These are phyloP conservation scores for Alternaria panax DNA, from an alignment of 2,329 filamentous ascomycete genomes.

Conservation along the genomic window DNA sequence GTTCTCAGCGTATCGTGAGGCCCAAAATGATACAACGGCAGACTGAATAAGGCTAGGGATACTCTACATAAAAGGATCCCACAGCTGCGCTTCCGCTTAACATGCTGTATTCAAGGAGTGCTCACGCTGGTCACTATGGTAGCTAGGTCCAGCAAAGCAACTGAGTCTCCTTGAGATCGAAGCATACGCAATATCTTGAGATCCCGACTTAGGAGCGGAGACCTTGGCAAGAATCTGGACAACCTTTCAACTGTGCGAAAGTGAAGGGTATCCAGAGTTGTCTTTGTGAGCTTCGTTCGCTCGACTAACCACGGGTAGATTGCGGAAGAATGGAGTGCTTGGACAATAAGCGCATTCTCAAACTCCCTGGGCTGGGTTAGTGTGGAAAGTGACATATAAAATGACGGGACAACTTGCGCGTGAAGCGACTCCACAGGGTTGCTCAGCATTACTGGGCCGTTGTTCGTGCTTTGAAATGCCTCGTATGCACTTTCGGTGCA, in stretches of 20 bases:
- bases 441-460: background rate
- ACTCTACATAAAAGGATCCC: too few species aligned
- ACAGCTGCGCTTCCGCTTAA: too few species aligned
- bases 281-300: background rate
- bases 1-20: too few species aligned
- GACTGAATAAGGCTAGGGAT: too few species aligned
- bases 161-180: background rate
- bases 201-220: background rate
- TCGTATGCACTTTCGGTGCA: background rate
- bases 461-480: background rate
- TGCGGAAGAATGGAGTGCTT: background rate
- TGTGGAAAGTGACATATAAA: background rate
- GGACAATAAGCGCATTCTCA: background rate
- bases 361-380: background rate
- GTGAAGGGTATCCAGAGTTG: background rate
- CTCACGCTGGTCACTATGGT: background rate
- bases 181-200: background rate
- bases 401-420: background rate
- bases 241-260: background rate
- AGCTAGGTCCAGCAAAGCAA: background rate
- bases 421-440: slow-evolving; percentile 1
- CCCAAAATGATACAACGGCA: too few species aligned
- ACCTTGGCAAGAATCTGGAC: background rate
- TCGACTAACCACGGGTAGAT: background rate
- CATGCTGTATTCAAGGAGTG: too few species aligned